Base-by-base conservation (phyloP, 768 basidiomycete species). In the Plicaturopsis crispa region DNA sequence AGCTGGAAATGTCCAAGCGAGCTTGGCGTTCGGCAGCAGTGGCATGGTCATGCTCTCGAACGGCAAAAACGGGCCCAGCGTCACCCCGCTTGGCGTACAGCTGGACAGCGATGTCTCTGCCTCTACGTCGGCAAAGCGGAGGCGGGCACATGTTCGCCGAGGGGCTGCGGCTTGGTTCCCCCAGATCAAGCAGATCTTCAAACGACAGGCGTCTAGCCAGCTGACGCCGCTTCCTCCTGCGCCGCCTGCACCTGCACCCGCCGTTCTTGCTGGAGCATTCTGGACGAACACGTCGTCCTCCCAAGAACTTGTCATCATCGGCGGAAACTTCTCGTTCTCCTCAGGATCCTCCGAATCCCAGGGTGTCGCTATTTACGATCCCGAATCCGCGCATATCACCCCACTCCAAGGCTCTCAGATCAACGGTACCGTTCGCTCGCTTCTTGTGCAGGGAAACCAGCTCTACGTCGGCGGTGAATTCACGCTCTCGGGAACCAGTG, bases 401-500 rank as follows among this genome's bases (percentile, higher is more conserved):
- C 69, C 76, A 1, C 64, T 93, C 13, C 52, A 61, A 14, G 85
- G 87, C 4, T 51, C 69, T 21, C 73, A 79, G 46, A 52, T 89
- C 28, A 73, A 73, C 31, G 94, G 94, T 7, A 75, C 80, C 0
- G 89, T 97, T 21, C 75, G 73, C 21, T 56, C 82, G n/a, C 61
- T 97, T 2, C 62, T 82, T 14, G 86, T 96, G 11, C 69, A 80
- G 31, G 73, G 66, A n/a, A 63, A 80, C 38, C 62, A 63, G 23
- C 65, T 94, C 8, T 94, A 78, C 55, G 67, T 96, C 26, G 94
- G 91, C 1, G 94, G 94, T 31, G 72, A 87, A 53, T 94, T 89
- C 53, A 79, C 73, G 13, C 56, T 85, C 39, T 49, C 67, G 4
- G 73, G 70, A n/a, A 58, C 70, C 30, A 61, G 60, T 24, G 69